A percentile compares a stretch with the other conserved stretches of the same genome.
Evolutionary conservation across 257 asterid species (phyloP).

Genomic region (Echium plantagineum): DNA sequence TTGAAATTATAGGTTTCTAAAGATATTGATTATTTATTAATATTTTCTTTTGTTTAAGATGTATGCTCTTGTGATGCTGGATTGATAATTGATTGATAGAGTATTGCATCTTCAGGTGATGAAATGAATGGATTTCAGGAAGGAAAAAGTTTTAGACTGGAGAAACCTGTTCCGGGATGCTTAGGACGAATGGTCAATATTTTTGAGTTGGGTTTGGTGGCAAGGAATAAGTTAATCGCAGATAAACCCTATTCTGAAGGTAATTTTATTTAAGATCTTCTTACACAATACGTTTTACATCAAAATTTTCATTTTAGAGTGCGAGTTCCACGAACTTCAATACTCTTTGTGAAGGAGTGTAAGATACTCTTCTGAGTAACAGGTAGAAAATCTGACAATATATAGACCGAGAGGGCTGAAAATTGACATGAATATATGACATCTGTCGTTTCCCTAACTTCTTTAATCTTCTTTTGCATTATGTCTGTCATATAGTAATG

Average conservation of each 20-base stretch:
- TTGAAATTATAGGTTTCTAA: not conserved
- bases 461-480: not conserved
- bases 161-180: slow-evolving; percentile 63
- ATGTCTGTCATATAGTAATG: no score
- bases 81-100: slow-evolving; percentile 12
- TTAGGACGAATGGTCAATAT: slow-evolving; percentile 89
- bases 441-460: not conserved
- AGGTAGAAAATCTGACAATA: no score
- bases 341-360: no score
- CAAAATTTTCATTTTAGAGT: not conserved
- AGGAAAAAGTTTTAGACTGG: slow-evolving; percentile 28
- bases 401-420: not conserved
- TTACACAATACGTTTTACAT: not conserved
- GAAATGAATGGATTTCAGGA: slow-evolving; percentile 62
- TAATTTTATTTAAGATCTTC: slow-evolving; percentile 15
- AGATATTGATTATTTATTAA: not conserved
- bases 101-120: slow-evolving; percentile 27
- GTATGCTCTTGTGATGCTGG: not conserved
- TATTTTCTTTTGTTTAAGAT: not conserved
- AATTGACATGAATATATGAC: not conserved
- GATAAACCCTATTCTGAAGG: slow-evolving; percentile 80
- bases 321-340: not conserved
- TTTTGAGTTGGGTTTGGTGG: slow-evolving; percentile 54
- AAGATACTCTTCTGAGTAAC: no score
- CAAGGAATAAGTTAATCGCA: slow-evolving; percentile 58